Evolutionary conservation across 1,284 basidiomycete genomes (phyloP).

Genomic region (Ceratobasidium sp.): DNA sequence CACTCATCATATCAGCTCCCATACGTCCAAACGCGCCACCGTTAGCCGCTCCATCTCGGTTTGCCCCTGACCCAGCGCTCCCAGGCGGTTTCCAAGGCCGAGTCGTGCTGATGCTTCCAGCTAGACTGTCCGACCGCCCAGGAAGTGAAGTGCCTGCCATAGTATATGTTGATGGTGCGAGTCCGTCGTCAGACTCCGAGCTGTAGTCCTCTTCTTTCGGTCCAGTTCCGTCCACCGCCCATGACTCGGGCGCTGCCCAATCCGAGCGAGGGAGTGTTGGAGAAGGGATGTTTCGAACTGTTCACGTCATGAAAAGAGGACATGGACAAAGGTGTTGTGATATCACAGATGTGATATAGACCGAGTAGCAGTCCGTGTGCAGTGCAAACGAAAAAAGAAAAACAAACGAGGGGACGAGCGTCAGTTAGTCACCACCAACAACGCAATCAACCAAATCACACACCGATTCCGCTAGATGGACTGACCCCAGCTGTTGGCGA

Average conservation of each 20-base stretch:
- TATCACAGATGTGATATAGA: too few relatives aligned
- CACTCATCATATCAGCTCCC: slow-evolving; percentile 10
- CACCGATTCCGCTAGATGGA: too few relatives aligned
- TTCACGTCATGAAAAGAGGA: background rate
- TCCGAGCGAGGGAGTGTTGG: slow-evolving; percentile 51
- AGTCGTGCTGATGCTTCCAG: slow-evolving; percentile 13
- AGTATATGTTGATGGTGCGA: slow-evolving; percentile 2
- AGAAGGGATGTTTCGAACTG: slow-evolving; percentile 39
- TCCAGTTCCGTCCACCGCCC: slow-evolving; percentile 66
- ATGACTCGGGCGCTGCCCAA: slow-evolving; percentile 67
- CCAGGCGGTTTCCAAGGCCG: slow-evolving; percentile 37
- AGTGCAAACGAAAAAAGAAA: background rate
- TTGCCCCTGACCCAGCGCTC: slow-evolving; percentile 25
- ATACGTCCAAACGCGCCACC: background rate
- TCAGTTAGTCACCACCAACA: too few relatives aligned
- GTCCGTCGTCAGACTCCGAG: slow-evolving; percentile 50
- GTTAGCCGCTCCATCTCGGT: background rate
- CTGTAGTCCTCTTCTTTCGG: slow-evolving; percentile 57
- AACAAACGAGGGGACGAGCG: background rate
- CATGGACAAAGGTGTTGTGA: slow-evolving; percentile 9
- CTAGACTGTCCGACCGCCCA: slow-evolving; percentile 35
- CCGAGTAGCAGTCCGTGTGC: too few relatives aligned
- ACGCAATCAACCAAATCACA: too few relatives aligned
- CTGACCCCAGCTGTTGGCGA: too few relatives aligned
- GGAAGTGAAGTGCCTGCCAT: background rate